phyloP scores from a whole-genome alignment of 2,329 filamentous ascomycete species.

The Hymenoscyphus fructigenus region DNA sequence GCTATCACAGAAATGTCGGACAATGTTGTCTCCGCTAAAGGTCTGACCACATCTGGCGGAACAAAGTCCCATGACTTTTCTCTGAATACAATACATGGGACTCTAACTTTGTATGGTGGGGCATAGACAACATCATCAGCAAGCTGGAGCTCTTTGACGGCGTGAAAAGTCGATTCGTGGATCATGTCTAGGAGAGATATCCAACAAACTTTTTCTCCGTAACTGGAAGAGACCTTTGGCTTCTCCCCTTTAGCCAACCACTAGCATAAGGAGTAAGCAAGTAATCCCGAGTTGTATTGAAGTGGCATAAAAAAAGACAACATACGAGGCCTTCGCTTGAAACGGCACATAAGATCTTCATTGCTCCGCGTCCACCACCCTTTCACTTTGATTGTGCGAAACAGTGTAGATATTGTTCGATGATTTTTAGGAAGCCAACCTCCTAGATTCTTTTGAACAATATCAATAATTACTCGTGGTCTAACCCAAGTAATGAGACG shows the following conservation, averaged over 20 bases:
- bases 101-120: slow-evolving; percentile 9
- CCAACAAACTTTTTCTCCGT: slow-evolving; percentile 20
- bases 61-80: slow-evolving; percentile 38
- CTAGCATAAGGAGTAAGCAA: slow-evolving; percentile 8
- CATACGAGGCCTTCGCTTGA: too few species aligned
- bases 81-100: slow-evolving; percentile 26
- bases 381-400: too few species aligned
- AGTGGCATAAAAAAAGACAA: neutral
- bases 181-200: slow-evolving; percentile 19
- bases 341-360: too few species aligned
- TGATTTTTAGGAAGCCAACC: too few species aligned
- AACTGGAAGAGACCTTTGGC: slow-evolving; percentile 1
- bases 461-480: too few species aligned
- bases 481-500: too few species aligned
- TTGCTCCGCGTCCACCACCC: too few species aligned
- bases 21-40: slow-evolving; percentile 31
- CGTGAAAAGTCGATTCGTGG: slow-evolving; percentile 12
- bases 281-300: neutral
- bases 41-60: slow-evolving; percentile 33
- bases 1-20: slow-evolving; percentile 34
- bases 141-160: neutral
- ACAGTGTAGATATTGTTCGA: too few species aligned
- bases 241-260: slow-evolving; percentile 6
- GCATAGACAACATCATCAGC: neutral
- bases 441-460: neutral